Evolutionary conservation across 148 eudicot genomes (phyloP), one percentile per base, ranked within the genome.

Genomic region (Rhododendron griersonianum): DNA sequence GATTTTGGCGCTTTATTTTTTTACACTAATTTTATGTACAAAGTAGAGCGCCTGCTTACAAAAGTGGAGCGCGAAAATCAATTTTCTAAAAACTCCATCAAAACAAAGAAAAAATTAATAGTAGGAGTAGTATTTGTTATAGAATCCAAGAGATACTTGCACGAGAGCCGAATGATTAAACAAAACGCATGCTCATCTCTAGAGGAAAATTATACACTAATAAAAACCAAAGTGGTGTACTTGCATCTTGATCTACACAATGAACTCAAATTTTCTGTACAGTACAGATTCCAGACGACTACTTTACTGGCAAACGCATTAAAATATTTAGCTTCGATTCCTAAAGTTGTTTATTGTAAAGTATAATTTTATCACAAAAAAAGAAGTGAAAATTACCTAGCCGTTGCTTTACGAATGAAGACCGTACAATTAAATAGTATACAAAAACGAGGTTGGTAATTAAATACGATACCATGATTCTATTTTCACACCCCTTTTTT

Each of bases 171-270:
- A 82, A 53, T 7, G 63, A 84, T 25, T 47, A 84, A 69, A 84
- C 61, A 84, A 71, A 25, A 71, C 63, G 51, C 63, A 84, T 71
- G 61, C 79, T 57, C 79, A 71, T 84, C 23, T 59, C 79, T 47
- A 9, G 79, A 77, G 51, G 53, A 33, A 69, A 33, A 28, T 16
- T 6, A 67, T 7, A 67, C 7, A 7, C 5, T 25, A 69, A 69
- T 69, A 69, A 45, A 84, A 84, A 30, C 57, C 4, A 28, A 84
- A 39, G 39, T 48, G 51, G 16, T 71, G 85, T 84, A 84, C 85
- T 84, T 84, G 14, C 45, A 71, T 44, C 79, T 84, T 61, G 85
- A 48, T 71, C 78, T 14, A 47, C 85, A 71, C 85, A 84, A 45
- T 4, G 57, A 84, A 47, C 85, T 84, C 63, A 39, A 39, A 13